Conservation (phyloP, 108 stramenopile genomes). For the Hondaea fermentalgiana region DNA sequence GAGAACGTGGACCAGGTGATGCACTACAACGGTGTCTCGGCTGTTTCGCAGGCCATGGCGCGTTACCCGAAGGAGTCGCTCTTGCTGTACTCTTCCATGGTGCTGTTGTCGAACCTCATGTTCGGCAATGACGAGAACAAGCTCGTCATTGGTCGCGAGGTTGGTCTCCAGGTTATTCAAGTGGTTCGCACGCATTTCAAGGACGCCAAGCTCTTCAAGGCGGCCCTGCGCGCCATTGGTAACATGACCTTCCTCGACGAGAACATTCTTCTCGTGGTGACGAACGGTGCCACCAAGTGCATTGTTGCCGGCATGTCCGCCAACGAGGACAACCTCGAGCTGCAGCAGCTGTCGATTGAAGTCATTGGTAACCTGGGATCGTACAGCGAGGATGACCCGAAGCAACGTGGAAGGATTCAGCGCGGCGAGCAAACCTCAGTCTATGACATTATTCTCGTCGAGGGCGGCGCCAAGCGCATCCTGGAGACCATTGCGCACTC, state of each 20-base stretch:
- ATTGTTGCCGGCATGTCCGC: slow-evolving; percentile 17
- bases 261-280: slow-evolving; percentile 7
- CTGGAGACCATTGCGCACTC: neutral
- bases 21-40: neutral
- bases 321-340: neutral
- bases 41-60: neutral
- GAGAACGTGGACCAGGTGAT: neutral
- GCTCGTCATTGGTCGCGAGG: neutral
- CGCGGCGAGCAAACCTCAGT: neutral
- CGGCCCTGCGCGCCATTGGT: slow-evolving; percentile 24
- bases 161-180: neutral
- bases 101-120: slow-evolving; percentile 18
- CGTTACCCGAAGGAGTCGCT: neutral
- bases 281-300: slow-evolving; percentile 12
- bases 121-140: slow-evolving; percentile 21
- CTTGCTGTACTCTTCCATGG: slow-evolving; percentile 8
- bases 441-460: neutral
- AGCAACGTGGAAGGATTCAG: neutral
- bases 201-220: slow-evolving; percentile 5
- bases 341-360: slow-evolving; percentile 11
- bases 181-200: neutral
- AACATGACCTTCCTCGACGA: slow-evolving; percentile 15
- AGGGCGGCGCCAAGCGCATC: slow-evolving; percentile 10
- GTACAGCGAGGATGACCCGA: neutral
- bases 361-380: slow-evolving; percentile 21